Conservation (phyloP, 2,329 filamentous ascomycete species). For the Curvularia hawaiiensis region DNA sequence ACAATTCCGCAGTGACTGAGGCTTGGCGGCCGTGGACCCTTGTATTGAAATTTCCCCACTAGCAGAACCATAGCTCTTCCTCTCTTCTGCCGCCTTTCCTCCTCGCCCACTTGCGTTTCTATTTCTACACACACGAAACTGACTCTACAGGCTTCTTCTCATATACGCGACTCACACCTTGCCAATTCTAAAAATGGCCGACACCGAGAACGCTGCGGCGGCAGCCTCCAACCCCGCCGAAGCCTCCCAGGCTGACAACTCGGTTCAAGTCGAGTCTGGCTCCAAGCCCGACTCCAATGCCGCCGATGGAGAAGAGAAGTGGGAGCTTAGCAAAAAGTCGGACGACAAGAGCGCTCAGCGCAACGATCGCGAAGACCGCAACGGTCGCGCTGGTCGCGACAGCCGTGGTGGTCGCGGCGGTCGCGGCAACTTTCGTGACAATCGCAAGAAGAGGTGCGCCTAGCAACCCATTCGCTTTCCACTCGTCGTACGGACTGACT, state of each 20-base stretch:
- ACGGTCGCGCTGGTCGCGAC: constrained; percentile 18
- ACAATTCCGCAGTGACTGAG: constrained; percentile 5
- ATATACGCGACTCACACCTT: constrained; percentile 16
- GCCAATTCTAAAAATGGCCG: constrained; percentile 26
- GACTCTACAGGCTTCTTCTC: constrained; percentile 3
- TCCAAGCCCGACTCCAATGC: constrained; percentile 12
- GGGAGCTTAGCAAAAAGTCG: constrained; percentile 25
- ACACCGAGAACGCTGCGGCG: constrained; percentile 26
- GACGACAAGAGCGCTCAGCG: constrained; percentile 19
- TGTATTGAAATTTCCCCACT: constrained; percentile 21
- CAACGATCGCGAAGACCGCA: constrained; percentile 23
- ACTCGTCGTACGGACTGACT: constrained; percentile 1
- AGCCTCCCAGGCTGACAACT: constrained; percentile 19
- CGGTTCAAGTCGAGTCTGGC: constrained; percentile 18
- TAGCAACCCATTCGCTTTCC: too few relatives aligned
- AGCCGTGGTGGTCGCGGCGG: constrained; percentile 24
- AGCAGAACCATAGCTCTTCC: constrained; percentile 14
- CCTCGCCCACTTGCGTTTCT: constrained; percentile 2
- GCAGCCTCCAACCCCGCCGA: constrained; percentile 28
- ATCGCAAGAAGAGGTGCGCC: constrained; percentile 24
- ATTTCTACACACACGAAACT: background rate
- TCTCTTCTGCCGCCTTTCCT: constrained; percentile 11
- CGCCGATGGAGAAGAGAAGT: constrained; percentile 24
- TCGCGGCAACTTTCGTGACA: constrained; percentile 26
- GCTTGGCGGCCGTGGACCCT: constrained; percentile 10